Evolutionary conservation across 1,284 basidiomycete species (phyloP).

Genomic region (Cryptococcus amylolentus): DNA sequence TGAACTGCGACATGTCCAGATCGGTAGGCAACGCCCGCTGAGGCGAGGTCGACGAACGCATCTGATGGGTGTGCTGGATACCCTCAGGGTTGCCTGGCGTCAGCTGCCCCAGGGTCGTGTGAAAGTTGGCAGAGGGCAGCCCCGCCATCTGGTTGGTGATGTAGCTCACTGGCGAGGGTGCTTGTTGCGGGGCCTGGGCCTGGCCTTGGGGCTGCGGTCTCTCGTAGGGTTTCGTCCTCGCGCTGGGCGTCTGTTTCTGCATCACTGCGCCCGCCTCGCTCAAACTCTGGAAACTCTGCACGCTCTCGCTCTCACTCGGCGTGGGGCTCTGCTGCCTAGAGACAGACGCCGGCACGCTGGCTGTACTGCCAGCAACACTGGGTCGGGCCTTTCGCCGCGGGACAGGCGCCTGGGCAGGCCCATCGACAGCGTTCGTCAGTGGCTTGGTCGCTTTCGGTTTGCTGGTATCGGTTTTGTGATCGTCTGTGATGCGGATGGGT

Average conservation of each 20-base stretch:
- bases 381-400: conserved; percentile 36
- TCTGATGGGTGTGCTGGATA: conserved; percentile 2
- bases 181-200: conserved; percentile 19
- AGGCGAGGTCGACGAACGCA: neutral
- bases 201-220: conserved; percentile 20
- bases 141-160: neutral
- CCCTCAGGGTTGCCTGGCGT: neutral
- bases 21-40: conserved; percentile 9
- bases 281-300: conserved; percentile 39
- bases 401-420: conserved; percentile 17
- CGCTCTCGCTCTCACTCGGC: conserved; percentile 42
- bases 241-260: conserved; percentile 40
- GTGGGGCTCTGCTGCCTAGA: conserved; percentile 33
- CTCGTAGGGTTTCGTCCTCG: conserved; percentile 43
- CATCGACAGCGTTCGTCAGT: neutral
- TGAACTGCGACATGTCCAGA: conserved; percentile 4
- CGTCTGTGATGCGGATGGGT: conserved; percentile 99
- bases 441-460: conserved; percentile 22
- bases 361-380: conserved; percentile 11
- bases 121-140: neutral
- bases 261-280: conserved; percentile 41
- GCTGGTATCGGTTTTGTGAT: conserved; percentile 75
- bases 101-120: neutral
- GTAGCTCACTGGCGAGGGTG: neutral
- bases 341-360: conserved; percentile 27